phyloP scores from a whole-genome alignment of 352 stramenopile genomes.

The Globisporangium irregulare region DNA sequence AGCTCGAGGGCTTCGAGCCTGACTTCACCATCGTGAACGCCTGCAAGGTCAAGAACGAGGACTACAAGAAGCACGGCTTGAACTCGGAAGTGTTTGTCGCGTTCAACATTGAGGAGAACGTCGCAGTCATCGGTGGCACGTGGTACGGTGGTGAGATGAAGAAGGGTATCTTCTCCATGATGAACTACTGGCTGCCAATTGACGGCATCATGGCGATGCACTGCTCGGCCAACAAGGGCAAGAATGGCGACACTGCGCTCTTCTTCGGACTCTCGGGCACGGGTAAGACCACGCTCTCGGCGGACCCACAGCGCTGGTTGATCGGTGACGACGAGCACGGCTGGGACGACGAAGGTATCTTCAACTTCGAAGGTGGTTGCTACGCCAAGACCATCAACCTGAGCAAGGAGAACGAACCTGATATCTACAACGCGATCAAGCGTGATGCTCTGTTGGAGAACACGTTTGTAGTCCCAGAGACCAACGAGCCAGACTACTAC shows the following conservation, averaged over 20 bases:
- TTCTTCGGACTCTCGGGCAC: constrained; percentile 96
- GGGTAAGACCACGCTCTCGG: constrained; percentile 60
- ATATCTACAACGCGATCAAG: constrained; percentile 98
- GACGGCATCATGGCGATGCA: constrained; percentile 97
- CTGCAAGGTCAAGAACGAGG: constrained; percentile 93
- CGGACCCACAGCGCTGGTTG: neutral
- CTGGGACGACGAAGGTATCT: constrained; percentile 97
- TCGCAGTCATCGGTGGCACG: neutral
- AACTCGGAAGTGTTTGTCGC: constrained; percentile 92
- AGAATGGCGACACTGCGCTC: constrained; percentile 94
- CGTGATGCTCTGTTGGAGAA: constrained; percentile 98
- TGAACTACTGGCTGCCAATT: constrained; percentile 98
- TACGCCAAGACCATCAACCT: constrained; percentile 99
- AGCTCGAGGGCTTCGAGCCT: constrained; percentile 93
- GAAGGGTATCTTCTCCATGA: constrained; percentile 52
- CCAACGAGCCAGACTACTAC: constrained; percentile 92
- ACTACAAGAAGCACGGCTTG: constrained; percentile 93
- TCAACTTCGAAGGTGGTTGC: constrained; percentile 99
- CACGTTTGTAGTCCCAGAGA: constrained; percentile 79
- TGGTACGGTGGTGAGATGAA: neutral
- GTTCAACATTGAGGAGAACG: neutral
- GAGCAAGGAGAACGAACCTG: constrained; percentile 93
- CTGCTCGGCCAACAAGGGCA: constrained; percentile 97
- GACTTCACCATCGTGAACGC: constrained; percentile 99
- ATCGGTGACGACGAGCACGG: constrained; percentile 93